Conservation (phyloP, 441 rosid species). For the Omphalea diandra region DNA sequence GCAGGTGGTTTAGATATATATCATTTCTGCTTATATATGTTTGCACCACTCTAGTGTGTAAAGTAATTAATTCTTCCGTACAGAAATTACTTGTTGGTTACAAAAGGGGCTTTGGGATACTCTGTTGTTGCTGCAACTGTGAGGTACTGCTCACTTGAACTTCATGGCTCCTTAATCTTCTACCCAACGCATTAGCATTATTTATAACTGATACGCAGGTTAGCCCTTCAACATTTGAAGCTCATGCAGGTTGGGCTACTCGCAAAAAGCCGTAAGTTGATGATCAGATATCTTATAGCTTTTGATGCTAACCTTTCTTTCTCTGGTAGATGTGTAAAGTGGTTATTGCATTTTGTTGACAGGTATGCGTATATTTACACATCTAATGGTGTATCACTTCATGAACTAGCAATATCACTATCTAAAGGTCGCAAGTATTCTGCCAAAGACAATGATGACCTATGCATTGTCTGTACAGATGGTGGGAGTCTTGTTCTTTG, state of each 20-base stretch:
- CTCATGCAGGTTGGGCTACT: constrained; percentile 99
- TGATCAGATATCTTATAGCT: constrained; percentile 12
- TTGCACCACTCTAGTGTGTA: constrained; percentile 19
- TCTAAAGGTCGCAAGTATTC: constrained; percentile 76
- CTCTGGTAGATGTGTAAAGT: neutral
- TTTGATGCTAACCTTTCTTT: neutral
- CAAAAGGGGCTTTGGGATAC: constrained; percentile 81
- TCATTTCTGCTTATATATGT: constrained; percentile 19
- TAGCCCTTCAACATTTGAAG: constrained; percentile 95
- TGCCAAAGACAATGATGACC: constrained; percentile 73
- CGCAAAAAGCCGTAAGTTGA: constrained; percentile 86
- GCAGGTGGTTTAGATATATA: constrained; percentile 46
- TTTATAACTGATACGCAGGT: constrained; percentile 56
- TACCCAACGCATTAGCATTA: constrained; percentile 13
- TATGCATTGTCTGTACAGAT: constrained; percentile 89
- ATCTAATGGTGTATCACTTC: constrained; percentile 93
- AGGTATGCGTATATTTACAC: constrained; percentile 92
- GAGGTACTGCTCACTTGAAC: constrained; percentile 60
- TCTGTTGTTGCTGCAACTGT: constrained; percentile 84
- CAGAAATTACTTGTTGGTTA: constrained; percentile 95
- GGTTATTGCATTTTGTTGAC: constrained; percentile 31
- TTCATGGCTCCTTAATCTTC: constrained; percentile 12
- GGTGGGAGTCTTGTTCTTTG: constrained; percentile 73
- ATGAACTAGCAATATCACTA: constrained; percentile 87
- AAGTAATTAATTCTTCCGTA: constrained; percentile 29